Evolutionary conservation across 805 yeast genomes (phyloP).

Genomic region (Kockiozyma suomiensis): DNA sequence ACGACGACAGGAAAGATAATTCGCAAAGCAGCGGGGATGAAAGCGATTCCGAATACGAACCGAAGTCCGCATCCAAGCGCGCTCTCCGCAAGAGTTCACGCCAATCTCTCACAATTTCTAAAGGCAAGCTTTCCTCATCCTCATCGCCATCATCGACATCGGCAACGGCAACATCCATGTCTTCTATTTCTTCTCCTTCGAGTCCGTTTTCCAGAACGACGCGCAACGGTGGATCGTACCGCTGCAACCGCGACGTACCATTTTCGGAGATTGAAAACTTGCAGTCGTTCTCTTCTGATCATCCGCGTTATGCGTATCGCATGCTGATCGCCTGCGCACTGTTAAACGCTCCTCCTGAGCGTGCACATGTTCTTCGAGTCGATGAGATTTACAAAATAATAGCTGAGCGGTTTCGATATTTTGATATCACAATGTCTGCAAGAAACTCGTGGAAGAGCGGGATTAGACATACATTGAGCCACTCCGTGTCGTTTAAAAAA

Average conservation of each 20-base stretch:
- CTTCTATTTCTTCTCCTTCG: not conserved
- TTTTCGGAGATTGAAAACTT: not conserved
- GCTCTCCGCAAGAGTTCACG: not conserved
- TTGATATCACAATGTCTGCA: slow-evolving; percentile 6
- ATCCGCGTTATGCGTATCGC: slow-evolving; percentile 13
- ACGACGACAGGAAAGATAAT: too few relatives aligned
- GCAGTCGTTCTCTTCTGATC: not conserved
- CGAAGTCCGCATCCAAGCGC: not conserved
- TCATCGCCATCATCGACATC: not conserved
- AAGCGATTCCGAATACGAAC: too few relatives aligned
- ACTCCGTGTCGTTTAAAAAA: slow-evolving; percentile 11
- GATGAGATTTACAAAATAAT: slow-evolving; percentile 10
- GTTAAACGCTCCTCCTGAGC: slow-evolving; percentile 10
- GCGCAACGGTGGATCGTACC: slow-evolving; percentile 18
- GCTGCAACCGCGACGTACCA: slow-evolving; percentile 14
- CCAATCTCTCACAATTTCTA: too few relatives aligned
- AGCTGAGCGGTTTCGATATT: slow-evolving; percentile 7
- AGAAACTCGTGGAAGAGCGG: slow-evolving; percentile 21
- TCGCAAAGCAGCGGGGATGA: too few relatives aligned
- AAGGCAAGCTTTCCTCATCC: too few relatives aligned
- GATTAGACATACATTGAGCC: slow-evolving; percentile 17
- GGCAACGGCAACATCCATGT: not conserved
- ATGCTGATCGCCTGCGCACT: slow-evolving; percentile 16
- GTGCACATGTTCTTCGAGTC: slow-evolving; percentile 8
- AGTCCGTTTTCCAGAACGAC: not conserved